Percentiles rank a stretch among this genome's conserved stretches.
These are phyloP conservation scores for Trichoderma atrobrunneum DNA, from an alignment of 2,329 filamentous ascomycete species.

Conservation along the genomic window DNA sequence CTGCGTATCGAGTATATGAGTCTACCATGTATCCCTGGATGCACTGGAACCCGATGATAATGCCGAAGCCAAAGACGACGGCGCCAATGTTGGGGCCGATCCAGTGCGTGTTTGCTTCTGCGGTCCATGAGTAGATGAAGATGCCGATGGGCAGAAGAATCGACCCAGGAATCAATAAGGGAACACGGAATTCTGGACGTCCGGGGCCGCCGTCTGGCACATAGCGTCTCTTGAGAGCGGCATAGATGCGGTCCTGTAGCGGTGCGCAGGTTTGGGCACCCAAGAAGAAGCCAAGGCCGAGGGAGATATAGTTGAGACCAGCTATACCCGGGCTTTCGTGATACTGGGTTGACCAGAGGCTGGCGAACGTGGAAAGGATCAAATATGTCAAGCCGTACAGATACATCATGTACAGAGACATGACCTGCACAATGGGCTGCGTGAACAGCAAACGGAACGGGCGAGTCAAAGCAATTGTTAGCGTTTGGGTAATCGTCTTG, in stretches of 20 bases:
- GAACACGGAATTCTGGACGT: slow-evolving; percentile 43
- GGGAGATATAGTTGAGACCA: slow-evolving; percentile 32
- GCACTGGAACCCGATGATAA: slow-evolving; percentile 44
- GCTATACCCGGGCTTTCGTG: slow-evolving; percentile 55
- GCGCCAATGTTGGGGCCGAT: slow-evolving; percentile 46
- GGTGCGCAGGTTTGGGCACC: slow-evolving; percentile 40
- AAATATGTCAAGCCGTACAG: slow-evolving; percentile 61
- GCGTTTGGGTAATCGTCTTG: slow-evolving; percentile 38
- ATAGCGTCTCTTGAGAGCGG: slow-evolving; percentile 41
- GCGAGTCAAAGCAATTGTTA: slow-evolving; percentile 58
- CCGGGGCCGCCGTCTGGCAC: slow-evolving; percentile 34
- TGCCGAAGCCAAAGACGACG: slow-evolving; percentile 37
- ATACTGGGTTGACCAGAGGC: slow-evolving; percentile 56
- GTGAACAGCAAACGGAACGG: slow-evolving; percentile 61
- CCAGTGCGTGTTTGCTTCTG: slow-evolving; percentile 43
- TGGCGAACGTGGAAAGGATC: slow-evolving; percentile 46
- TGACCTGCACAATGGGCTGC: slow-evolving; percentile 63
- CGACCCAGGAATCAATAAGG: slow-evolving; percentile 41
- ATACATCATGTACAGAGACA: slow-evolving; percentile 65
- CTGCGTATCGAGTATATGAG: slow-evolving; percentile 45
- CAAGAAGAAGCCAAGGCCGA: slow-evolving; percentile 30
- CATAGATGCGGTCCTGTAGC: slow-evolving; percentile 46
- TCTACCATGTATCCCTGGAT: slow-evolving; percentile 49
- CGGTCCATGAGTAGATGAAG: slow-evolving; percentile 47
- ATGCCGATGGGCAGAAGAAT: slow-evolving; percentile 43